Percentiles rank a stretch among this genome's conserved stretches.
phyloP scores from a whole-genome alignment of 495 filamentous ascomycete genomes.

The Aspergillus olivimuriae region DNA sequence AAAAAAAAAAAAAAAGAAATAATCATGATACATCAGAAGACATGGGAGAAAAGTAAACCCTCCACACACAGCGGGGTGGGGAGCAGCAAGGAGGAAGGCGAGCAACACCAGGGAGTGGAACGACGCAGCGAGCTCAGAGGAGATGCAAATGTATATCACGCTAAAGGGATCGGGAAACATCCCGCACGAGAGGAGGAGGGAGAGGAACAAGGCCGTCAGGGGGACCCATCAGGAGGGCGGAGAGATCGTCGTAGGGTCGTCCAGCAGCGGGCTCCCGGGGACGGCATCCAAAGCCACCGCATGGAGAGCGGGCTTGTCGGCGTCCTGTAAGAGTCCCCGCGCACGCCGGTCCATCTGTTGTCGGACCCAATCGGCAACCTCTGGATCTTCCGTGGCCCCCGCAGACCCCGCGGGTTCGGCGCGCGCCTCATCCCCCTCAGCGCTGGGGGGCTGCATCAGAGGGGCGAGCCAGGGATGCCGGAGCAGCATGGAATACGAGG shows the following conservation, averaged over 20 bases:
- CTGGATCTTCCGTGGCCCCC: conserved; percentile 58
- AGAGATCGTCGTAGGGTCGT: conserved; percentile 16
- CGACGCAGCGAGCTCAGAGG: not conserved
- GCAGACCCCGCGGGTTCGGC: conserved; percentile 34
- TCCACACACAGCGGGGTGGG: not conserved
- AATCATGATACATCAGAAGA: not conserved
- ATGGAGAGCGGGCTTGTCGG: conserved; percentile 66
- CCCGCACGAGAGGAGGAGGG: too few relatives aligned
- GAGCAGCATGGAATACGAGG: conserved; percentile 82
- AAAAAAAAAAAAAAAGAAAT: not conserved
- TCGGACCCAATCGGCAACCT: conserved; percentile 83
- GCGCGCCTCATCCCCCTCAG: conserved; percentile 56
- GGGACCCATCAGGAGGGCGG: conserved; percentile 2
- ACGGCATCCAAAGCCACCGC: conserved; percentile 66
- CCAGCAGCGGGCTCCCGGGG: conserved; percentile 28
- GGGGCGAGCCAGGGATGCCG: conserved; percentile 81
- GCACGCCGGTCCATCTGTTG: conserved; percentile 57
- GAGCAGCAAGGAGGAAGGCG: not conserved
- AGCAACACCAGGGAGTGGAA: not conserved
- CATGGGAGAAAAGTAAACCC: not conserved
- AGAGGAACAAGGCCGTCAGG: too few relatives aligned
- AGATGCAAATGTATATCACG: conserved; percentile 4
- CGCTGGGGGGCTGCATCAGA: conserved; percentile 73
- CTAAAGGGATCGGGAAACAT: too few relatives aligned
- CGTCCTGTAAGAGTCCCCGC: conserved; percentile 40